Base-by-base conservation (phyloP, 257 asterid species). In the Cordia subcordata region DNA sequence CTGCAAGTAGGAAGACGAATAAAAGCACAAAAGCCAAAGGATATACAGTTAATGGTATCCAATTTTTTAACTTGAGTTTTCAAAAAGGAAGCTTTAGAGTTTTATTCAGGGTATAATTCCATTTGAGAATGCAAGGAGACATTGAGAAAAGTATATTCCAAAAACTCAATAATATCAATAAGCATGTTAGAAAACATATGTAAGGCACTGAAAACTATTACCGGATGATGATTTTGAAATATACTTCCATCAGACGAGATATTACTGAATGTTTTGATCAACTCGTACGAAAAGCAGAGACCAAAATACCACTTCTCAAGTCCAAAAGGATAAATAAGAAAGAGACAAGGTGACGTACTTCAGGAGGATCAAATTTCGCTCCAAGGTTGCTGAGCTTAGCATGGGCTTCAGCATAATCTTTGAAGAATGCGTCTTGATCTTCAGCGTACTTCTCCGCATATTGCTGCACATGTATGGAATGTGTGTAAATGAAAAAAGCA, bases 311-410 rank as follows among this genome's bases (percentile, higher is more conserved):
- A 49, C 20, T 17, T 49, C 20, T 49, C 53, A 49, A n/a, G 23
- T 5, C 2, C 23, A 49, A 11, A 32, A 60, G 20, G n/a, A 58
- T 46, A 46, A 8, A 64, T 46, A 33, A 63, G 16, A 53, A 32
- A 37, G 20, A 35, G 35, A 11, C 17, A 35, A 33, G 64, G 33
- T 6, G 20, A 58, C 70, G 59, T 70, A 92, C 99, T 96, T 92
- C 87, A 39, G 94, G 87, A 50, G 99, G 99, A 65, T 86, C 89
- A 78, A 92, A 92, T 76, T 86, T 92, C 56, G 99, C 93, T 68
- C 99, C 97, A 73, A 82, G 84, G 72, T 81, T 88, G 85, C 99
- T 88, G 57, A 92, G 96, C 73, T 86, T 86, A 65, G 99, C 97
- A 81, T 92, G 99, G 58, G 97, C 95, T 75, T 81, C 86, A 49